phyloP scores from a whole-genome alignment of 805 yeast species.

The Torulaspora gathmanii region DNA sequence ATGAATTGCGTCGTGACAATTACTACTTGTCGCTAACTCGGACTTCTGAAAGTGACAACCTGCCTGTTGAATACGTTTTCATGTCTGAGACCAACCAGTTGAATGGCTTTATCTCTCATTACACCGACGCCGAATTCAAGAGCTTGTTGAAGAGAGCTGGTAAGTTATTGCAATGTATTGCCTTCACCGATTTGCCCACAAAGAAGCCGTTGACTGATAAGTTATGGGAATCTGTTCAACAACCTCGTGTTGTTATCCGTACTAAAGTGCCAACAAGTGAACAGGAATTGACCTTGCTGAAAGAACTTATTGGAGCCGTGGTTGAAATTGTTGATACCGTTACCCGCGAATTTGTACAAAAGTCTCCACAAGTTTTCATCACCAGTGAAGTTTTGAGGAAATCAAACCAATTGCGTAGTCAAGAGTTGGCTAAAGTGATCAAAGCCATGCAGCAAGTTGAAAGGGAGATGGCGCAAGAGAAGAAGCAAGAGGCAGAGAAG shows the following conservation, averaged over 20 bases:
- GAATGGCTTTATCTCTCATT: slow-evolving; percentile 57
- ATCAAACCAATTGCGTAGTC: slow-evolving; percentile 70
- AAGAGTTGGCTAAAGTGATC: slow-evolving; percentile 62
- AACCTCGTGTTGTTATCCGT: slow-evolving; percentile 49
- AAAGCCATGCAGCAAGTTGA: slow-evolving; percentile 61
- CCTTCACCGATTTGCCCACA: slow-evolving; percentile 80
- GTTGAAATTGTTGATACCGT: slow-evolving; percentile 57
- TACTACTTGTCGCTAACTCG: slow-evolving; percentile 82
- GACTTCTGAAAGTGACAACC: slow-evolving; percentile 62
- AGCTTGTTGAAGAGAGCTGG: slow-evolving; percentile 42
- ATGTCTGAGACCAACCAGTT: slow-evolving; percentile 87
- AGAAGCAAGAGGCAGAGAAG: slow-evolving; percentile 65
- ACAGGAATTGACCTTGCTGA: slow-evolving; percentile 47
- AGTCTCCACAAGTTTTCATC: slow-evolving; percentile 48
- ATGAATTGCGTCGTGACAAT: slow-evolving; percentile 63
- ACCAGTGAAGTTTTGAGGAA: slow-evolving; percentile 74
- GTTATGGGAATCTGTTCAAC: slow-evolving; percentile 52
- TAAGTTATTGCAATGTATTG: slow-evolving; percentile 55
- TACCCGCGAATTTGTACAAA: slow-evolving; percentile 36
- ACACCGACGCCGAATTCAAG: slow-evolving; percentile 39
- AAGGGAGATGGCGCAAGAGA: slow-evolving; percentile 64
- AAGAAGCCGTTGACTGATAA: slow-evolving; percentile 59
- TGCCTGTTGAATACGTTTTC: slow-evolving; percentile 73
- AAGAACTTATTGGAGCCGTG: slow-evolving; percentile 49
- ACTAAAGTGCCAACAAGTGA: slow-evolving; percentile 47